Evolutionary conservation across 2,329 filamentous ascomycete genomes (phyloP).

Genomic region (Trichoderma citrinoviride): DNA sequence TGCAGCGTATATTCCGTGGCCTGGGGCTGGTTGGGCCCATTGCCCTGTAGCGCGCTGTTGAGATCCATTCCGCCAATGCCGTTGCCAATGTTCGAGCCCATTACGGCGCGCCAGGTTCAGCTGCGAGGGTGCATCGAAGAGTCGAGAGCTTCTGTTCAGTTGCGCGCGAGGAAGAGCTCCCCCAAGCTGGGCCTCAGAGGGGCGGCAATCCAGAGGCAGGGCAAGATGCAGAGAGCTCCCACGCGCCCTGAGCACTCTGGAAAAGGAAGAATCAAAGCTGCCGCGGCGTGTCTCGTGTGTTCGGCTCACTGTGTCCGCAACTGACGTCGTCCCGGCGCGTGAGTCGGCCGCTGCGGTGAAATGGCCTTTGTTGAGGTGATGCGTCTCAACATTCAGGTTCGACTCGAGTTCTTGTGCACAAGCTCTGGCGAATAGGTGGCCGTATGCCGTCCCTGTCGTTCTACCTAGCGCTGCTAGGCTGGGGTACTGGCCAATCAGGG

Average conservation of each 20-base stretch:
- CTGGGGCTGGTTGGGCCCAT: constrained; percentile 51
- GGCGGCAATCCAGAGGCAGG: not conserved
- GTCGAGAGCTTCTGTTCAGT: constrained; percentile 27
- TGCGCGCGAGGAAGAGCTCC: constrained; percentile 26
- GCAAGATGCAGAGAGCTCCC: constrained; percentile 8
- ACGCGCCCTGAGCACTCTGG: constrained; percentile 21
- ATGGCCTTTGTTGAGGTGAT: constrained; percentile 1
- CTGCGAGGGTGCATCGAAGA: constrained; percentile 38
- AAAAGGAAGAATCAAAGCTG: not conserved
- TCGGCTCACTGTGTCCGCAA: not conserved
- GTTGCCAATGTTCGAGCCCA: constrained; percentile 46
- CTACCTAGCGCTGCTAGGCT: constrained; percentile 13
- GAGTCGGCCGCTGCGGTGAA: not conserved
- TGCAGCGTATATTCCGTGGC: constrained; percentile 63
- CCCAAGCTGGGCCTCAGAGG: constrained; percentile 25
- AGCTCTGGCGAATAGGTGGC: constrained; percentile 21
- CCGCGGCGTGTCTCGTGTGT: not conserved
- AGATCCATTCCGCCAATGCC: constrained; percentile 48
- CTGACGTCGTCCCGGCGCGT: not conserved
- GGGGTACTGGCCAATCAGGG: constrained; percentile 33
- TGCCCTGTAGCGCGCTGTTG: constrained; percentile 45
- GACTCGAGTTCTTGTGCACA: not conserved
- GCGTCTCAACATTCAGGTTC: not conserved
- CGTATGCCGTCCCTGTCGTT: constrained; percentile 22
- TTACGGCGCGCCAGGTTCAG: constrained; percentile 39